phyloP scores from a whole-genome alignment of 2,329 filamentous ascomycete species.

The Cytospora schulzeri region DNA sequence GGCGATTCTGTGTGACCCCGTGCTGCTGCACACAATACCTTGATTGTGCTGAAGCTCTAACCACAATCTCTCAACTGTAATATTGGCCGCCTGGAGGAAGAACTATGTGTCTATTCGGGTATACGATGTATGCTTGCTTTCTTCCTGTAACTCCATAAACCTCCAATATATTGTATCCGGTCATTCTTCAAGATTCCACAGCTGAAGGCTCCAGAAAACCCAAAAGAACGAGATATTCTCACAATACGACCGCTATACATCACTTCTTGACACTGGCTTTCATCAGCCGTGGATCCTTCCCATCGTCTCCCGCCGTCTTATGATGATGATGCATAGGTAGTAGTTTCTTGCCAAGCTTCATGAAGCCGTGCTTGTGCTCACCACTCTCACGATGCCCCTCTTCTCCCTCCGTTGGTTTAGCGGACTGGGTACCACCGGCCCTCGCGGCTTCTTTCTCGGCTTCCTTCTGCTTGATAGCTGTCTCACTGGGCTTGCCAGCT shows the following conservation, averaged over 20 bases:
- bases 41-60: not conserved
- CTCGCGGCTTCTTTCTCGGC: conserved; percentile 3
- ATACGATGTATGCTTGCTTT: not conserved
- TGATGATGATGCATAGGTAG: conserved; percentile 7
- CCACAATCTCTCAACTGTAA: not conserved
- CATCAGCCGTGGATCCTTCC: conserved; percentile 9
- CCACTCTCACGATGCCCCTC: not conserved
- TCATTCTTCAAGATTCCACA: not conserved
- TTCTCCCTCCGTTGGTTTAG: not conserved
- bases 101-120: conserved; percentile 6
- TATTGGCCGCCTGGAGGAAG: not conserved
- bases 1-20: not conserved
- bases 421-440: not conserved
- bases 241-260: not conserved
- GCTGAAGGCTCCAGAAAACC: conserved; percentile 3
- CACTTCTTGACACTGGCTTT: conserved; percentile 14
- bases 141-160: not conserved
- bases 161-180: not conserved
- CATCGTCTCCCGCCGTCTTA: not conserved
- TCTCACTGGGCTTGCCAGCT: conserved; percentile 11
- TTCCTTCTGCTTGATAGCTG: conserved; percentile 6
- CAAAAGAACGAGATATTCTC: not conserved
- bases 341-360: conserved; percentile 23
- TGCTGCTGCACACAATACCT: not conserved
- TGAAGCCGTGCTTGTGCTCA: conserved; percentile 14